phyloP scores from a whole-genome alignment of 768 basidiomycete genomes.

The Russula griseocarnosa region DNA sequence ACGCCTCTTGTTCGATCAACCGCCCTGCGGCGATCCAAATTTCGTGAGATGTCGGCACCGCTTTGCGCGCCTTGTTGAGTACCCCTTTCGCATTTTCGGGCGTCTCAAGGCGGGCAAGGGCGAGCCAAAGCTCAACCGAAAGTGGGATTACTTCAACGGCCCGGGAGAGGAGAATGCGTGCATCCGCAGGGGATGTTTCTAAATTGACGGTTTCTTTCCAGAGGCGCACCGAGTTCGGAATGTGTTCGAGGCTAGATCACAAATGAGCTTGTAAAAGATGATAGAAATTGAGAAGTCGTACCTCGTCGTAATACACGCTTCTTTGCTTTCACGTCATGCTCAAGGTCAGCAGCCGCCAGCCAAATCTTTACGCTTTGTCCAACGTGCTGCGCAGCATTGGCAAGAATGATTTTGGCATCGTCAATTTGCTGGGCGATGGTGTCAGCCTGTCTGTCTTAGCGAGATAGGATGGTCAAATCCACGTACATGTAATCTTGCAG shows the following conservation, averaged over 20 bases:
- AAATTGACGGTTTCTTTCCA: conserved; percentile 99
- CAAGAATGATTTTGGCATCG: conserved; percentile 92
- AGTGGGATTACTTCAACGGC: conserved; percentile 97
- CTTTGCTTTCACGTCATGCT: conserved; percentile 78
- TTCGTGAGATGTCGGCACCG: conserved; percentile 93
- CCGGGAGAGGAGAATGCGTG: conserved; percentile 84
- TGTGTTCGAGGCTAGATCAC: conserved; percentile 81
- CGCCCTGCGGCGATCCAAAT: conserved; percentile 98
- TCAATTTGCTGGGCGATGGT: conserved; percentile 62
- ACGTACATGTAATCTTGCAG: conserved; percentile 86
- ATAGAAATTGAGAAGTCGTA: conserved; percentile 33
- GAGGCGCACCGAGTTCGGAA: conserved; percentile 92
- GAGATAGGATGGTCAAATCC: not conserved
- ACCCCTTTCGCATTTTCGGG: conserved; percentile 89
- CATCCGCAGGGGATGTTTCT: conserved; percentile 83
- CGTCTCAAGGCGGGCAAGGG: conserved; percentile 93
- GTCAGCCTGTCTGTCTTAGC: conserved; percentile 12
- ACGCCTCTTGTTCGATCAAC: conserved; percentile 81
- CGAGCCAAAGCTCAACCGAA: conserved; percentile 96
- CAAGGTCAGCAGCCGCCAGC: conserved; percentile 90
- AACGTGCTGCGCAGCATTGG: conserved; percentile 91
- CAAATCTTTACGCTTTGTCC: conserved; percentile 95
- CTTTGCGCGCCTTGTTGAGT: conserved; percentile 91
- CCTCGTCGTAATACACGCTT: conserved; percentile 92
- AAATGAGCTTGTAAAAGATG: not conserved